phyloP scores from a whole-genome alignment of 768 basidiomycete species.

The Mycena latifolia region DNA sequence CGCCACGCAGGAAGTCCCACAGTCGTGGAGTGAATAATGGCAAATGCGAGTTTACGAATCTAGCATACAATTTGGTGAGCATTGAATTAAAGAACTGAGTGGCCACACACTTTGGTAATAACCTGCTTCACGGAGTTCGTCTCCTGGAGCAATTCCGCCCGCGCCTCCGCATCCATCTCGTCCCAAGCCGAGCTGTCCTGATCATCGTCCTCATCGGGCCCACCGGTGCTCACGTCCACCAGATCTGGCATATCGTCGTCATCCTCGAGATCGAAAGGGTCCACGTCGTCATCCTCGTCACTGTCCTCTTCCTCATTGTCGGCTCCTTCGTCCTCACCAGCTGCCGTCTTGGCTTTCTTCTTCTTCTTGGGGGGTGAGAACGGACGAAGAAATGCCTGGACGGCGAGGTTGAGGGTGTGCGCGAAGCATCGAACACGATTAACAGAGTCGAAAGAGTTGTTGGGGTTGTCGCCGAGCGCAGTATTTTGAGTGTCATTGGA shows the following conservation, averaged over 20 bases:
- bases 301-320: not conserved
- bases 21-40: slow-evolving; percentile 46
- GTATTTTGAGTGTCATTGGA: slow-evolving; percentile 42
- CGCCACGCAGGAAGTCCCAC: slow-evolving; percentile 47
- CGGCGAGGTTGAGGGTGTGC: slow-evolving; percentile 5
- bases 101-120: not conserved
- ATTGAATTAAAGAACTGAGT: too few relatives aligned
- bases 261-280: not conserved
- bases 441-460: slow-evolving; percentile 24
- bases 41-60: slow-evolving; percentile 39
- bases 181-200: not conserved
- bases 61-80: too few relatives aligned
- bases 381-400: slow-evolving; percentile 10
- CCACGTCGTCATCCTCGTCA: not conserved
- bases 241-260: not conserved
- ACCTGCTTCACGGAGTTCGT: not conserved
- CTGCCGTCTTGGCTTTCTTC: not conserved
- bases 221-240: not conserved
- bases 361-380: slow-evolving; percentile 5
- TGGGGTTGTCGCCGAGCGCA: slow-evolving; percentile 16
- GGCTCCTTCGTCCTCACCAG: not conserved
- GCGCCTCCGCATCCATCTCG: not conserved
- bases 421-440: slow-evolving; percentile 19
- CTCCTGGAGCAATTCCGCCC: not conserved
- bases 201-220: not conserved